phyloP scores from a whole-genome alignment of 2,329 filamentous ascomycete species.

The Colletotrichum gigasporum region DNA sequence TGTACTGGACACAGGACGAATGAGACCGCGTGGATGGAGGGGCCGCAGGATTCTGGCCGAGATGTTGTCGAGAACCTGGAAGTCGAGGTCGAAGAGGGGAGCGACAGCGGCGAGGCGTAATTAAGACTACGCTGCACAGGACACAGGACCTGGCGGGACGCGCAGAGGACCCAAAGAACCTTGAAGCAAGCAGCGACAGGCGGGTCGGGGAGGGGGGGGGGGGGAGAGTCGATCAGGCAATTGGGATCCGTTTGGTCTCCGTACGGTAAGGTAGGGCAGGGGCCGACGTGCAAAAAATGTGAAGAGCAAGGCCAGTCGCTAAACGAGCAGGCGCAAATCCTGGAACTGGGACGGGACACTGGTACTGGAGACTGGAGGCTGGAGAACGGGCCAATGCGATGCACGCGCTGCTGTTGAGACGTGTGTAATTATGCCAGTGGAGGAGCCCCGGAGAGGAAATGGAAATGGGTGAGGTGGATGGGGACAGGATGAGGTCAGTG shows the following conservation, averaged over 20 bases:
- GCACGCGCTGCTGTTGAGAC: not conserved
- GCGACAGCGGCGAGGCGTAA: constrained; percentile 2
- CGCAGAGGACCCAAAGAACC: not conserved
- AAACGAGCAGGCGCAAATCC: too few relatives aligned
- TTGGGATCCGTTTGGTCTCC: too few relatives aligned
- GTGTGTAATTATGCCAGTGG: constrained; percentile 24
- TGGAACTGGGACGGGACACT: too few relatives aligned
- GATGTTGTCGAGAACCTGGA: too few relatives aligned
- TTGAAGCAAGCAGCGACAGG: not conserved
- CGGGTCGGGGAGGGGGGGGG: not conserved
- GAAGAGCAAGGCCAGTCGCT: too few relatives aligned
- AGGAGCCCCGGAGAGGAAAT: too few relatives aligned
- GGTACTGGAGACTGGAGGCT: too few relatives aligned
- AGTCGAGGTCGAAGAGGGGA: not conserved
- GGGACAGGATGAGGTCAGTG: constrained; percentile 25
- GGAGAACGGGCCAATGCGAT: too few relatives aligned
- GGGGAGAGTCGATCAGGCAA: not conserved
- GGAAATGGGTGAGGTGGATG: not conserved
- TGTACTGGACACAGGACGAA: constrained; percentile 6
- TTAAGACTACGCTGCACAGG: constrained; percentile 17
- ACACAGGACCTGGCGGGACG: constrained; percentile 1
- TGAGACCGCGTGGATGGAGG: not conserved
- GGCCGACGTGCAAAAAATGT: too few relatives aligned
- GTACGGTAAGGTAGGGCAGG: too few relatives aligned
- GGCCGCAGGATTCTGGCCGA: constrained; percentile 1